Evolutionary conservation across 148 eudicot genomes (phyloP).

Genomic region (Rhododendron ferrugineum): DNA sequence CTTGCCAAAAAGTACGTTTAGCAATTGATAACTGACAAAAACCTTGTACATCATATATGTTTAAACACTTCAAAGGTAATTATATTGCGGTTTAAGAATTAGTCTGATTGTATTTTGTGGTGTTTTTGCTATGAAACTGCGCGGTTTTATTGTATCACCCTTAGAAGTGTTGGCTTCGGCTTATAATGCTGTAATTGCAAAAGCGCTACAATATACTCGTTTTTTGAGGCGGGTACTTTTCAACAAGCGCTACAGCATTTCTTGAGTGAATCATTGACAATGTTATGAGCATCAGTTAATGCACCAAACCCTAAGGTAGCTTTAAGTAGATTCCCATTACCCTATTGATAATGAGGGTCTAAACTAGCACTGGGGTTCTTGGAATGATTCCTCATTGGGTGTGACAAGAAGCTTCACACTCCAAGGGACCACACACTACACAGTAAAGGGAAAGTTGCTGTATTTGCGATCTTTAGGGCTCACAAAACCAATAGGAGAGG

Average conservation of each 20-base stretch:
- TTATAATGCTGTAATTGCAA: neutral
- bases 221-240: neutral
- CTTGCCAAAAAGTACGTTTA: neutral
- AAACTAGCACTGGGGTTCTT: neutral
- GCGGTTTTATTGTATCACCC: too few species aligned
- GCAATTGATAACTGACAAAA: neutral
- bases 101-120: neutral
- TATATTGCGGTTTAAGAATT: neutral
- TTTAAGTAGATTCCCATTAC: neutral
- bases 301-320: neutral
- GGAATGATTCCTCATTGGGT: neutral
- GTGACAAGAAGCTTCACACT: slow-evolving; percentile 3
- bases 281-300: neutral
- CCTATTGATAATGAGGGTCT: neutral
- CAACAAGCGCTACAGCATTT: too few species aligned
- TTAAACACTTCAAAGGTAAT: neutral
- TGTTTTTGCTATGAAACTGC: neutral
- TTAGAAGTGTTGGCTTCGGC: neutral
- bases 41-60: slow-evolving; percentile 3
- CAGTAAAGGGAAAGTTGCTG: neutral
- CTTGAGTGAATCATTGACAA: neutral
- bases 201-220: neutral
- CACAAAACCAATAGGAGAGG: neutral
- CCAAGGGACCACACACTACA: slow-evolving; percentile 5
- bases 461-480: neutral